These are phyloP conservation scores for Trypanosoma cruzi DNA, from an alignment of 208 protist genomes.

Conservation along the genomic window DNA sequence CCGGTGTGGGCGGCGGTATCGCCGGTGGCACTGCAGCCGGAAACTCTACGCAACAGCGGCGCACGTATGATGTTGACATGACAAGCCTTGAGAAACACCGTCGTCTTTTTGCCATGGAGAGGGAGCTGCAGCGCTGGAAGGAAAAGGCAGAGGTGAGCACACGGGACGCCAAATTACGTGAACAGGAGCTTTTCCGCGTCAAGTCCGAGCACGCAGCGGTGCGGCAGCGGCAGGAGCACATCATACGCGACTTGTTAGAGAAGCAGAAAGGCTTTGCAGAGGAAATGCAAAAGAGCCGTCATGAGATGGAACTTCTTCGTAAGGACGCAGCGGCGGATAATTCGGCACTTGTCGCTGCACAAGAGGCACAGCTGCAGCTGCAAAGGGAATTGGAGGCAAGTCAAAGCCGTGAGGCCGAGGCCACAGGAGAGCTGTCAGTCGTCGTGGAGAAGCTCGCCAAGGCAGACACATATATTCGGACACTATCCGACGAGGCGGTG, in stretches of 20 bases:
- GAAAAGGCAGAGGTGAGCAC: background rate
- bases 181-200: constrained; percentile 18
- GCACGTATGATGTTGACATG: constrained; percentile 18
- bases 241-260: constrained; percentile 25
- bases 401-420: constrained; percentile 5
- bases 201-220: constrained; percentile 4
- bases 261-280: constrained; percentile 14
- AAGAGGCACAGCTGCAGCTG: background rate
- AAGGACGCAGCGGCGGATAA: background rate
- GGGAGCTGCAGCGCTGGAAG: constrained; percentile 8
- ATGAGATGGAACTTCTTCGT: constrained; percentile 8
- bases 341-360: background rate
- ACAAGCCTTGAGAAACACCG: constrained; percentile 24
- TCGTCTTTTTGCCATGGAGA: constrained; percentile 12
- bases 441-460: constrained; percentile 23
- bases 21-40: too few relatives aligned
- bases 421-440: constrained; percentile 10
- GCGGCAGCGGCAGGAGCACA: constrained; percentile 12
- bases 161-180: constrained; percentile 11
- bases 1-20: background rate
- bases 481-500: constrained; percentile 29
- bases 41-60: background rate
- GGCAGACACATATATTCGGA: constrained; percentile 27
- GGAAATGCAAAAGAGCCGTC: constrained; percentile 5
- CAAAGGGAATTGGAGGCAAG: constrained; percentile 9